Percentiles rank a stretch among this genome's conserved stretches.
phyloP scores from a whole-genome alignment of 2,329 filamentous ascomycete genomes.

The Phyllosticta citribraziliensis region DNA sequence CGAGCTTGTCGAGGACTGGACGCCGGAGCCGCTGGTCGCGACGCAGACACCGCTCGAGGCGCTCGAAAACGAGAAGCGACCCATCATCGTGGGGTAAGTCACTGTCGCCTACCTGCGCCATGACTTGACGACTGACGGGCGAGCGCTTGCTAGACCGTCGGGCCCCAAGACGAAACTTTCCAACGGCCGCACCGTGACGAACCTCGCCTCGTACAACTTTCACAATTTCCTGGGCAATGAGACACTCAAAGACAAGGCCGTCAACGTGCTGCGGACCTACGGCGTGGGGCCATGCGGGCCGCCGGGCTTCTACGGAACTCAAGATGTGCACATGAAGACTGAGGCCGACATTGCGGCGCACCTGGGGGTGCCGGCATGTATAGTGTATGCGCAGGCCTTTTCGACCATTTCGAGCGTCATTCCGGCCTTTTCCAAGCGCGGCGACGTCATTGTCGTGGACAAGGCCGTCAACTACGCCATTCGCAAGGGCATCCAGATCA shows the following conservation, averaged over 20 bases:
- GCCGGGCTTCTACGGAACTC: conserved; percentile 95
- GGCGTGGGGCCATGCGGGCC: conserved; percentile 95
- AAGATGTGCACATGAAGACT: conserved; percentile 96
- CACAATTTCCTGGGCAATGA: conserved; percentile 96
- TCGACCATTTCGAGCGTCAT: conserved; percentile 96
- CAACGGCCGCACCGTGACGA: conserved; percentile 82
- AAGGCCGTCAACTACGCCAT: conserved; percentile 88
- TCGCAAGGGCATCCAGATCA: conserved; percentile 88
- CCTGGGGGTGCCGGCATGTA: conserved; percentile 77
- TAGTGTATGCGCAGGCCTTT: conserved; percentile 93
- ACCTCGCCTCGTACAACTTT: conserved; percentile 92
- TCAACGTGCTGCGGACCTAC: conserved; percentile 87
- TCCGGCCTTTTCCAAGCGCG: conserved; percentile 91
- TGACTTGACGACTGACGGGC: background rate
- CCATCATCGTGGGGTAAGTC: conserved; percentile 75
- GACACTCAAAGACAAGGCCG: conserved; percentile 85
- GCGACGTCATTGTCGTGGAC: conserved; percentile 94
- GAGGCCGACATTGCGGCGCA: conserved; percentile 89
- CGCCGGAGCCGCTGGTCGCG: conserved; percentile 79
- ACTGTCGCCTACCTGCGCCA: background rate
- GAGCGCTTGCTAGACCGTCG: conserved; percentile 52
- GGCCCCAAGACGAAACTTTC: conserved; percentile 82
- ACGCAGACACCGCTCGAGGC: conserved; percentile 66
- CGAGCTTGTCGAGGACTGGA: conserved; percentile 93
- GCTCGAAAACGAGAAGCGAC: conserved; percentile 71